These are phyloP conservation scores for Silene vulgaris DNA, from an alignment of 179 eudicot genomes.

Conservation along the genomic window DNA sequence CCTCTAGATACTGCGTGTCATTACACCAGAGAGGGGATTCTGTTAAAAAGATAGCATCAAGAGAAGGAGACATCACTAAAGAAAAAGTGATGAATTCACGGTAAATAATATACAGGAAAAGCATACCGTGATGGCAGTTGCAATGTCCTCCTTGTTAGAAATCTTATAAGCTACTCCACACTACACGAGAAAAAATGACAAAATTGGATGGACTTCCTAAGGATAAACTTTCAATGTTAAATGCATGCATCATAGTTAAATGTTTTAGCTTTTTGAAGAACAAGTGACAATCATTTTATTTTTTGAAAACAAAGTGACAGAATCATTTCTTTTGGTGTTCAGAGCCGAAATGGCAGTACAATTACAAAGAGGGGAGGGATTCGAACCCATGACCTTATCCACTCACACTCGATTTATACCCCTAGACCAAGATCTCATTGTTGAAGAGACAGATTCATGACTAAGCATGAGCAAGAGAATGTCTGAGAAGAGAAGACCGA, in stretches of 20 bases:
- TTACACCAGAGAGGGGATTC: constrained; percentile 24
- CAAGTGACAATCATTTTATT: too few species aligned
- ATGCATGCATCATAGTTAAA: background rate
- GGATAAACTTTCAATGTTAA: background rate
- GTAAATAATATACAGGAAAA: background rate
- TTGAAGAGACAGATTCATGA: background rate
- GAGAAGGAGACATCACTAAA: background rate
- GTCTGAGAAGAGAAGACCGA: background rate
- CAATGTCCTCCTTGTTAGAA: constrained; percentile 55
- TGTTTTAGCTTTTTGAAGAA: background rate
- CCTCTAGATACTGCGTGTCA: constrained; percentile 67
- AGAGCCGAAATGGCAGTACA: background rate
- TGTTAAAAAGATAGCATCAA: constrained; percentile 20
- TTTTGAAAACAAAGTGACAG: background rate
- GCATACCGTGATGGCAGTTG: constrained; percentile 61
- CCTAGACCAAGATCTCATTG: background rate
- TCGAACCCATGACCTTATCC: background rate
- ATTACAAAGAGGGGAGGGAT: background rate
- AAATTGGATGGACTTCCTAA: background rate
- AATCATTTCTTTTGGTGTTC: background rate
- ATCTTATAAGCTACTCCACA: constrained; percentile 93
- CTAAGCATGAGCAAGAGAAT: background rate
- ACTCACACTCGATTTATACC: too few species aligned
- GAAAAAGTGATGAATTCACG: background rate
- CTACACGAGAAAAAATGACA: constrained; percentile 29